phyloP scores from a whole-genome alignment of 257 asterid genomes.

The Haberlea rhodopensis region DNA sequence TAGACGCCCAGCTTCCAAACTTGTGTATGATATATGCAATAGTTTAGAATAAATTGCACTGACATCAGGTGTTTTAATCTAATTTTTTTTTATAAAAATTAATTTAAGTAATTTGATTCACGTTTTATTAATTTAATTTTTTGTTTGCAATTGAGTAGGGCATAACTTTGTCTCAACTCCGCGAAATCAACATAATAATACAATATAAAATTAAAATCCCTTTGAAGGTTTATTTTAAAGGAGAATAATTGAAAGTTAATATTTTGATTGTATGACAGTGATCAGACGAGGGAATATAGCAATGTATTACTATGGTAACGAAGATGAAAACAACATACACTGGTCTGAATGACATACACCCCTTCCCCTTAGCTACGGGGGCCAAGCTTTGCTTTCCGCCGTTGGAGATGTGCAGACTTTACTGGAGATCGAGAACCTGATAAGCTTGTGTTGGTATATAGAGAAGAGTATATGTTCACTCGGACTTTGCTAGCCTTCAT shows the following conservation, averaged over 20 bases:
- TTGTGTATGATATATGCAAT: constrained; percentile 53
- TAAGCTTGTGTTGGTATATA: constrained; percentile 43
- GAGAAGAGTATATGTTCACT: constrained; percentile 54
- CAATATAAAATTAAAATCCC: not conserved
- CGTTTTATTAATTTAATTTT: not conserved
- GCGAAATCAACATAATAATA: not conserved
- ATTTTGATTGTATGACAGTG: constrained; percentile 38
- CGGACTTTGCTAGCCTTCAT: constrained; percentile 41
- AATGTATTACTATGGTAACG: constrained; percentile 50
- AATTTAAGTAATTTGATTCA: constrained; percentile 49
- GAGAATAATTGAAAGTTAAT: not conserved
- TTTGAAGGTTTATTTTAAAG: too few species aligned
- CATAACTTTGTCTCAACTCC: too few species aligned
- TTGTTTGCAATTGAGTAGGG: too few species aligned
- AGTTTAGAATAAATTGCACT: constrained; percentile 47
- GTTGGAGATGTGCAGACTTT: constrained; percentile 50
- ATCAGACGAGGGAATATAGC: constrained; percentile 43
- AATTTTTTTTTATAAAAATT: too few species aligned
- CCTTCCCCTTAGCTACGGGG: constrained; percentile 53
- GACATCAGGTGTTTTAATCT: constrained; percentile 40
- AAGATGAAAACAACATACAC: constrained; percentile 34
- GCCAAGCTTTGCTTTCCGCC: constrained; percentile 46
- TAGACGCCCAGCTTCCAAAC: constrained; percentile 56
- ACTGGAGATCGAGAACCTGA: constrained; percentile 35
- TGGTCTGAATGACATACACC: constrained; percentile 56